A percentile compares a stretch with the other conserved stretches of the same genome.
These are phyloP conservation scores for Saccharomycopsis amapae DNA, from an alignment of 805 yeast species.

Conservation along the genomic window DNA sequence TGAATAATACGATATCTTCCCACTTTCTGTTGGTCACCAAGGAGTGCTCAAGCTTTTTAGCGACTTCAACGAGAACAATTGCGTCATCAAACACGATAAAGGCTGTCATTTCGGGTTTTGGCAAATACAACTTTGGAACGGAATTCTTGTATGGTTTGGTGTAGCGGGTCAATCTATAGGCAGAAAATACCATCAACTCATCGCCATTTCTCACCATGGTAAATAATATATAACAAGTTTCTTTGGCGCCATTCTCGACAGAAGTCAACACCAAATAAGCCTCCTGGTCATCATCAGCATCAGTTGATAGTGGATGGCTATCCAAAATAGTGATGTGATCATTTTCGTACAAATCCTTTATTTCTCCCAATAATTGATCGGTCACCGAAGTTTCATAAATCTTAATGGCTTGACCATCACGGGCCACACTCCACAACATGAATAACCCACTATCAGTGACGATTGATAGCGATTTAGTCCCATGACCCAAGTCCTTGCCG, in stretches of 20 bases:
- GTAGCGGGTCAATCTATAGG: slow-evolving; percentile 55
- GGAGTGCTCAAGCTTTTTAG: slow-evolving; percentile 30
- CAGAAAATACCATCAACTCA: slow-evolving; percentile 51
- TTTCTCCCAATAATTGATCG: slow-evolving; percentile 32
- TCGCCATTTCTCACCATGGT: slow-evolving; percentile 46
- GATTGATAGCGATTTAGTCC: slow-evolving; percentile 37
- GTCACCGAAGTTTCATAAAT: slow-evolving; percentile 32
- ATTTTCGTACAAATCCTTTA: slow-evolving; percentile 44
- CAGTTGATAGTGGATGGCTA: slow-evolving; percentile 3
- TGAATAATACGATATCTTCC: slow-evolving; percentile 73
- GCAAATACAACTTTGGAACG: slow-evolving; percentile 47
- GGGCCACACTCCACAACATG: slow-evolving; percentile 42
- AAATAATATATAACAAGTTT: slow-evolving; percentile 40
- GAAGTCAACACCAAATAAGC: slow-evolving; percentile 45
- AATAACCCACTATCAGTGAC: slow-evolving; percentile 40
- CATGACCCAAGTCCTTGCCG: slow-evolving; percentile 46
- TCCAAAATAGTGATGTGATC: slow-evolving; percentile 24
- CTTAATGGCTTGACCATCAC: slow-evolving; percentile 36
- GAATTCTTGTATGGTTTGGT: slow-evolving; percentile 26
- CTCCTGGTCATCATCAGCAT: slow-evolving; percentile 31
- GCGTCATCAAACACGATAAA: slow-evolving; percentile 54
- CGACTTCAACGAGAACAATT: slow-evolving; percentile 52
- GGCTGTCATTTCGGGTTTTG: slow-evolving; percentile 52
- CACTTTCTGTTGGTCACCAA: slow-evolving; percentile 44
- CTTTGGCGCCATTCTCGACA: slow-evolving; percentile 30